Evolutionary conservation across 352 stramenopile genomes (phyloP), one percentile per base, ranked within the genome.

Genomic region (Halophytophthora polymorphica): DNA sequence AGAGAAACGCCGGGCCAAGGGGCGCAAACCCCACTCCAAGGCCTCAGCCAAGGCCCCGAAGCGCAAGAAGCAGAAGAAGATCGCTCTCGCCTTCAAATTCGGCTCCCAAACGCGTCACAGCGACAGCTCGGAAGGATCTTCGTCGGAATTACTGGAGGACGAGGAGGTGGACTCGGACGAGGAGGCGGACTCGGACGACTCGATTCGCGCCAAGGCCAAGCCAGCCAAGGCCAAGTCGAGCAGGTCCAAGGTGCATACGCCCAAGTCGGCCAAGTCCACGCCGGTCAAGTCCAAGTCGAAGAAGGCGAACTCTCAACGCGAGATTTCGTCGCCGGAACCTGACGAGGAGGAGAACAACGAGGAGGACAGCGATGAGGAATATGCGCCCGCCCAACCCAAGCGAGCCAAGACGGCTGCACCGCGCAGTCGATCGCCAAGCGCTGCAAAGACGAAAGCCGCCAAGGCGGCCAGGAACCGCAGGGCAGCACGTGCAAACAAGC

Each of bases 311-410:
- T 55, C 15, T 33, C 39, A 51, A 19, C 41, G 37, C 19, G 42
- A 54, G 11, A 13, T 53, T n/a, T 51, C 50, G 23, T 25, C 23
- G 12, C 60, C 54, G 17, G 35, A 69, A 25, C 56, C 38, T 5
- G 42, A 69, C 17, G 29, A 56, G 25, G 41, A 46, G 21, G 19
- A 46, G 10, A 33, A 21, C 41, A 10, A 35, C 14, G 53, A 57
- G 8, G 51, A 48, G 15, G 18, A 50, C 11, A 73, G 63, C 19
- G 69, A 79, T 25, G 59, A 66, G 7, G 65, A 69, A 45, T 68
- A 67, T 22, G 56, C 25, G 13, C 48, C 42, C 4, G 55, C 19
- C 36, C 54, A 66, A 46, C 15, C 41, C 2, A 66, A 56, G 18
- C 25, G 37, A 13, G 3, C 8, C 3, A 62, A 45, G 11, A n/a